Evolutionary conservation across 805 yeast species (phyloP).

Genomic region (Saccharomycopsis sp.): DNA sequence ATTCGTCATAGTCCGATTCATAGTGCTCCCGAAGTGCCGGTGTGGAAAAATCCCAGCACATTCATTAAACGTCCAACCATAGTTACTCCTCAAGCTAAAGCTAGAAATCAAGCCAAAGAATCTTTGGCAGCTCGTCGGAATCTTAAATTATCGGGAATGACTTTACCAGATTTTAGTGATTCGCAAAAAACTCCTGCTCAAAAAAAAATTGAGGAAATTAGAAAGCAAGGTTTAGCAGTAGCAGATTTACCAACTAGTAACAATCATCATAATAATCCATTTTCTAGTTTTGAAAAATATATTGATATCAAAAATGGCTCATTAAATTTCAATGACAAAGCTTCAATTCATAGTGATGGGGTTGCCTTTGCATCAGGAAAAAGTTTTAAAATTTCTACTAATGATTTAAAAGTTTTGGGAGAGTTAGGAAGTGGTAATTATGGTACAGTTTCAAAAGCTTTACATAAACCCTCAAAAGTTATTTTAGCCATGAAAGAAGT

Average conservation of each 20-base stretch:
- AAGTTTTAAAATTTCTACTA: slow-evolving; percentile 75
- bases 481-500: slow-evolving; percentile 98
- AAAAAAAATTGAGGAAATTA: background rate
- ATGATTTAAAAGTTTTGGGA: slow-evolving; percentile 70
- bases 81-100: background rate
- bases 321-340: slow-evolving; percentile 85
- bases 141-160: background rate
- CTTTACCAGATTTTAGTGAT: background rate
- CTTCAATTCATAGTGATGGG: slow-evolving; percentile 85
- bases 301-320: slow-evolving; percentile 89
- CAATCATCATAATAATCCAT: slow-evolving; percentile 47
- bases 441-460: slow-evolving; percentile 88
- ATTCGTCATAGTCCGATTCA: too few relatives aligned
- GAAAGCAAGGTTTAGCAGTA: background rate
- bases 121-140: background rate
- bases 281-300: slow-evolving; percentile 78
- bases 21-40: background rate
- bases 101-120: background rate
- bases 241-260: background rate
- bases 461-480: slow-evolving; percentile 87
- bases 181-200: background rate
- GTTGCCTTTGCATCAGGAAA: slow-evolving; percentile 85
- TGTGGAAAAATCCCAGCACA: background rate
- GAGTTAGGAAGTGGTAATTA: slow-evolving; percentile 95
- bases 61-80: background rate